phyloP scores from a whole-genome alignment of 352 stramenopile species.

The Vaucheria bursata region DNA sequence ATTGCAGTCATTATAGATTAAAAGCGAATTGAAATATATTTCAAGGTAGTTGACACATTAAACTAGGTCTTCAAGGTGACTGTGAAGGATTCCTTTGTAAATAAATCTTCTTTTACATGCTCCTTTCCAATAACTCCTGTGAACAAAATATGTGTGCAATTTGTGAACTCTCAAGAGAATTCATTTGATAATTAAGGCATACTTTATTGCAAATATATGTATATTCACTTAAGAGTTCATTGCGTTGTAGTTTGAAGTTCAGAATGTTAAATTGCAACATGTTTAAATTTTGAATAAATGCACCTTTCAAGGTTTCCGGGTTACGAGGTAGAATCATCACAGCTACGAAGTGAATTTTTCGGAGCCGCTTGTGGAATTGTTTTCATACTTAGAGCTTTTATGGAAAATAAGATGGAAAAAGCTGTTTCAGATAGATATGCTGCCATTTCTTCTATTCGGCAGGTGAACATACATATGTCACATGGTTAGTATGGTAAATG shows the following conservation, averaged over 20 bases:
- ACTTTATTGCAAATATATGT: background rate
- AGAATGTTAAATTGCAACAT: constrained; percentile 13
- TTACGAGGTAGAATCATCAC: constrained; percentile 16
- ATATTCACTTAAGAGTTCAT: background rate
- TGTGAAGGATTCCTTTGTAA: too few relatives aligned
- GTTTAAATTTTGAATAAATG: constrained; percentile 13
- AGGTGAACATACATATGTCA: too few relatives aligned
- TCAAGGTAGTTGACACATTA: too few relatives aligned
- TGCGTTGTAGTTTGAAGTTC: background rate
- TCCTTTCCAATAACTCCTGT: background rate
- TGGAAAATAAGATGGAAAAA: constrained; percentile 38
- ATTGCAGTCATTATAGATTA: too few relatives aligned
- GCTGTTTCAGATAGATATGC: constrained; percentile 12
- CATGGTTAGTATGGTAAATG: too few relatives aligned
- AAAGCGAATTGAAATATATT: too few relatives aligned
- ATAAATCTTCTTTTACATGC: too few relatives aligned
- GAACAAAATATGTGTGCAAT: background rate
- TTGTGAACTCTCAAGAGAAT: background rate
- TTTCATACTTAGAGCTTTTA: constrained; percentile 27
- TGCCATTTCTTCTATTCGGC: too few relatives aligned
- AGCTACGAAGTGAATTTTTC: constrained; percentile 33
- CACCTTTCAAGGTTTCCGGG: constrained; percentile 22
- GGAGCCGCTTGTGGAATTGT: constrained; percentile 12
- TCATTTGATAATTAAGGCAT: background rate
- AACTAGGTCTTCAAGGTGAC: too few relatives aligned